These are phyloP conservation scores for Hortiboletus flavorubellus DNA, from an alignment of 768 basidiomycete species.

Conservation along the genomic window DNA sequence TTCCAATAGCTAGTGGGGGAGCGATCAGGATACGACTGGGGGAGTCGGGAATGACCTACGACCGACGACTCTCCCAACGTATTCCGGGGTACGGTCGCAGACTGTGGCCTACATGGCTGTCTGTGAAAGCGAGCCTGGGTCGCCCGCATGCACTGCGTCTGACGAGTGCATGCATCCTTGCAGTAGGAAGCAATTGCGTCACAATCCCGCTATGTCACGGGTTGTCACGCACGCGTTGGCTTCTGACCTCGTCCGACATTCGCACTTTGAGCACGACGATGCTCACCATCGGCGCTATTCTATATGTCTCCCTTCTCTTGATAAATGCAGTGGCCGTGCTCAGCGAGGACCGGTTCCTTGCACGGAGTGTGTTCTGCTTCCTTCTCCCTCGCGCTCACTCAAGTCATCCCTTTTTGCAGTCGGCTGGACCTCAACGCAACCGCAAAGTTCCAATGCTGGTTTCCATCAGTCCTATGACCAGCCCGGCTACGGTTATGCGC, in stretches of 20 bases:
- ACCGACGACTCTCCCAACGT: constrained; percentile 39
- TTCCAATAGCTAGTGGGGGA: constrained; percentile 44
- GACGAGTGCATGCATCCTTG: constrained; percentile 29
- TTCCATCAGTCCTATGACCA: constrained; percentile 72
- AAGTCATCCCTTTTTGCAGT: constrained; percentile 46
- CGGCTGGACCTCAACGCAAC: constrained; percentile 79
- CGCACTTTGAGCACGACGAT: constrained; percentile 33
- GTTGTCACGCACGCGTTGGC: constrained; percentile 14
- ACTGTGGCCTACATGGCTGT: constrained; percentile 3
- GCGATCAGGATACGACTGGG: not conserved
- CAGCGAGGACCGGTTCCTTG: constrained; percentile 94
- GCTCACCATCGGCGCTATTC: constrained; percentile 64
- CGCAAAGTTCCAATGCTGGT: constrained; percentile 50
- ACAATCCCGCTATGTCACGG: constrained; percentile 16
- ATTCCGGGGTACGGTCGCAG: constrained; percentile 23
- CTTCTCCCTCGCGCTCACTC: constrained; percentile 10
- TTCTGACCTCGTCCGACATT: not conserved
- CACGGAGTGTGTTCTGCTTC: constrained; percentile 62
- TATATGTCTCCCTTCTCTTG: constrained; percentile 85
- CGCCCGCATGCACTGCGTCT: constrained; percentile 22
- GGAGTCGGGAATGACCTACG: constrained; percentile 34
- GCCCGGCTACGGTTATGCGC: constrained; percentile 51
- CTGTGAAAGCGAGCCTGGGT: constrained; percentile 13
- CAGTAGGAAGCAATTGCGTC: constrained; percentile 10
- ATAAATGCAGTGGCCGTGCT: constrained; percentile 94